phyloP scores from a whole-genome alignment of 352 stramenopile species.

The Phytopythium litorale region DNA sequence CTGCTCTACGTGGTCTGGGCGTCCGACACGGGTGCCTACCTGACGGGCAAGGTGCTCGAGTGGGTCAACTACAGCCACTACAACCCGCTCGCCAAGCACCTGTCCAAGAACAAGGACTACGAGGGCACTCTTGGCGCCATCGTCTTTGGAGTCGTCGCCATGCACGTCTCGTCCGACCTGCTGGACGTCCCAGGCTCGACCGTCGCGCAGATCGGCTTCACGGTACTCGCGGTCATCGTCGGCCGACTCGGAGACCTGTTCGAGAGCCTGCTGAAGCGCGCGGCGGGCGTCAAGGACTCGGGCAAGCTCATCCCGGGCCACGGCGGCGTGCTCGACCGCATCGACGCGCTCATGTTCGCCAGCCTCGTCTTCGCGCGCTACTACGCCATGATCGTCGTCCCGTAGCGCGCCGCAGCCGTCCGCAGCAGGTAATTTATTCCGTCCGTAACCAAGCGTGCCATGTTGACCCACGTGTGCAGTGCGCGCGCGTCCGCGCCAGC shows the following conservation, averaged over 20 bases:
- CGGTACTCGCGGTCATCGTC: conserved; percentile 89
- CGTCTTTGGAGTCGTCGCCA: conserved; percentile 80
- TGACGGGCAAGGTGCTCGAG: conserved; percentile 86
- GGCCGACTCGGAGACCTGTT: conserved; percentile 94
- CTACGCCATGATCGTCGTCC: conserved; percentile 45
- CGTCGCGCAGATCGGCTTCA: conserved; percentile 81
- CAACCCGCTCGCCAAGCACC: conserved; percentile 76
- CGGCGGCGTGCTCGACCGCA: conserved; percentile 93
- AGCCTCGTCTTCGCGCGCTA: conserved; percentile 63
- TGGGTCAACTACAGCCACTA: conserved; percentile 82
- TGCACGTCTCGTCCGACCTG: conserved; percentile 68
- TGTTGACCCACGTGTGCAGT: background rate
- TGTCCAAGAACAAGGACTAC: conserved; percentile 96
- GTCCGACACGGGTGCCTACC: conserved; percentile 93
- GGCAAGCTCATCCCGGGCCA: conserved; percentile 95
- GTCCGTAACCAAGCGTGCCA: background rate
- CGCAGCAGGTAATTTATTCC: background rate
- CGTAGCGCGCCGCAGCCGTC: background rate
- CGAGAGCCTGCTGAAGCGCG: conserved; percentile 94
- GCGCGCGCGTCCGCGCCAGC: background rate
- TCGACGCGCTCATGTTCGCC: conserved; percentile 94
- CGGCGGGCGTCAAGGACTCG: conserved; percentile 94
- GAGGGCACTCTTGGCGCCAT: conserved; percentile 89
- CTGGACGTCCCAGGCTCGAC: conserved; percentile 75
- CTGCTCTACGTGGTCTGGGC: conserved; percentile 71